phyloP scores from a whole-genome alignment of 208 protist species.

The Novymonas esmeraldas region DNA sequence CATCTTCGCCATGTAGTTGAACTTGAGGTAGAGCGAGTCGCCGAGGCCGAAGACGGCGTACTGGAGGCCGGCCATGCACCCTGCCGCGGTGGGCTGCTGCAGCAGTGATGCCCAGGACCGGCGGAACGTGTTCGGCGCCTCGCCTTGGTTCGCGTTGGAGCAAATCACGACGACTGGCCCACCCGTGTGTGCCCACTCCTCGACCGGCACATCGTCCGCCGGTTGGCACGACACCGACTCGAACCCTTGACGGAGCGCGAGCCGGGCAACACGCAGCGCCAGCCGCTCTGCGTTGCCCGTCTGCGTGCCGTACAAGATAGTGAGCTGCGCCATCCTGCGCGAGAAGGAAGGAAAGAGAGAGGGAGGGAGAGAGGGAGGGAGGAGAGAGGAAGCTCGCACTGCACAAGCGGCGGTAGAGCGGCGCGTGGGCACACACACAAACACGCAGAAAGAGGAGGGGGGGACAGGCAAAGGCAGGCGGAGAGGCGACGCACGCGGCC shows the following conservation, averaged over 20 bases:
- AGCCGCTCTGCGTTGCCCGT: conserved; percentile 76
- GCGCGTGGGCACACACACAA: background rate
- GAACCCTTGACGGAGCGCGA: conserved; percentile 58
- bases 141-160: conserved; percentile 87
- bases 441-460: background rate
- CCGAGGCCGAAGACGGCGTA: conserved; percentile 93
- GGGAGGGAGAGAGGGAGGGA: background rate
- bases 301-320: conserved; percentile 85
- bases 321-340: conserved; percentile 30
- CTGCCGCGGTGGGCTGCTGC: conserved; percentile 22
- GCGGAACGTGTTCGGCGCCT: conserved; percentile 75
- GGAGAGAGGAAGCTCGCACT: background rate
- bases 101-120: conserved; percentile 70
- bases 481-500: too few relatives aligned
- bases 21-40: conserved; percentile 90
- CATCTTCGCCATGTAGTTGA: conserved; percentile 94
- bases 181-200: conserved; percentile 40
- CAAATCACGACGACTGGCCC: conserved; percentile 65
- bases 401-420: background rate
- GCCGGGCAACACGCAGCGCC: conserved; percentile 57
- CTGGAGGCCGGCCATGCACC: conserved; percentile 51
- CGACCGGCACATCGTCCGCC: conserved; percentile 63
- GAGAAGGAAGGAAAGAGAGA: background rate
- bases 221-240: conserved; percentile 48
- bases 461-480: background rate